A percentile compares a stretch with the other conserved stretches of the same genome.
These are phyloP conservation scores for Syzygium oleosum DNA, from an alignment of 345 rosid species.

Conservation along the genomic window DNA sequence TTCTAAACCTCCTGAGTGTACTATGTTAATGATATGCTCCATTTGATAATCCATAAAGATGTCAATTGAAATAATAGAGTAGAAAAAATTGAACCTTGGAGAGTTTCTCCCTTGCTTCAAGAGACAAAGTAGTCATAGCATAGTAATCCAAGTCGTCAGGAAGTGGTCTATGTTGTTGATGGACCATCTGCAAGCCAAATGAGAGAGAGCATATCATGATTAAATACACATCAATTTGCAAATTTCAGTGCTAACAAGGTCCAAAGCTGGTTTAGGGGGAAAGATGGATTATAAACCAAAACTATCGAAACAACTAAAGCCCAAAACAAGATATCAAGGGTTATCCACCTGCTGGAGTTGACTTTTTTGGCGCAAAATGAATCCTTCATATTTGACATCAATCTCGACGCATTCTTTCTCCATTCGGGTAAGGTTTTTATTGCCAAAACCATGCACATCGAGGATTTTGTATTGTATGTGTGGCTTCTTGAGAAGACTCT, in stretches of 20 bases:
- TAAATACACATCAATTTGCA: not conserved
- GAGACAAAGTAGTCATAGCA: conserved; percentile 75
- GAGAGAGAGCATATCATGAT: not conserved
- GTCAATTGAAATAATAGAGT: not conserved
- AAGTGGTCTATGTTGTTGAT: conserved; percentile 75
- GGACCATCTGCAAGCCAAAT: conserved; percentile 54
- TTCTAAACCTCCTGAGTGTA: not conserved
- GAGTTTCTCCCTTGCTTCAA: conserved; percentile 91
- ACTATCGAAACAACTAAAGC: not conserved
- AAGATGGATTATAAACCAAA: not conserved
- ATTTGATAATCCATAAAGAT: not conserved
- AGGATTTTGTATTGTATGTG: conserved; percentile 69
- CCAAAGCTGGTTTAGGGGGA: not conserved
- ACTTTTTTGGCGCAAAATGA: conserved; percentile 71
- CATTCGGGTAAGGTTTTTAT: conserved; percentile 42
- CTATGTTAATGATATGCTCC: not conserved
- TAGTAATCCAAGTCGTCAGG: conserved; percentile 83
- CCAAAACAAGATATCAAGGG: not conserved
- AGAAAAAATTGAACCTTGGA: conserved; percentile 49
- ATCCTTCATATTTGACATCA: conserved; percentile 91
- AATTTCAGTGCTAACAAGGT: no score
- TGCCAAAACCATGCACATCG: conserved; percentile 84
- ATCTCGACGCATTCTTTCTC: conserved; percentile 91
- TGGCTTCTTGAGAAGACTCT: conserved; percentile 90
- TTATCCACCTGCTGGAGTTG: conserved; percentile 74